These are phyloP conservation scores for Pichia sp. DNA, from an alignment of 1,139 yeast species.

Conservation along the genomic window DNA sequence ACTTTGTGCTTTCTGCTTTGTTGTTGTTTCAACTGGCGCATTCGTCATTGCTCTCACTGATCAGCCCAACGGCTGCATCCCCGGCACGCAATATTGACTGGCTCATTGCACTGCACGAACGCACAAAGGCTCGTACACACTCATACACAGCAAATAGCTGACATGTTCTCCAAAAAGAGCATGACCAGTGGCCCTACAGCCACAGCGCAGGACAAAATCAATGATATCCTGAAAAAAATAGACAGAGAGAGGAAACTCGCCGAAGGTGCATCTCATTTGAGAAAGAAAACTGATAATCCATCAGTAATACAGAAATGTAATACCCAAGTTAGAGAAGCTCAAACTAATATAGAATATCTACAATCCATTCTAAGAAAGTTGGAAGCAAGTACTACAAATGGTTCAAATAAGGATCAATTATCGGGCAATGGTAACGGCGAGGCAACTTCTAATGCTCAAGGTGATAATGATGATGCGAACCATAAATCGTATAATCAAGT, in stretches of 20 bases:
- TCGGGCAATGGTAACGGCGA: neutral
- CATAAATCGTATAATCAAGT: constrained; percentile 16
- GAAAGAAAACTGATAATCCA: constrained; percentile 68
- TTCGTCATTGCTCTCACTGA: no score
- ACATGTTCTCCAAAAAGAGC: no score
- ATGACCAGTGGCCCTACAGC: no score
- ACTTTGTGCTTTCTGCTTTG: no score
- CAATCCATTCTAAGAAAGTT: constrained; percentile 70
- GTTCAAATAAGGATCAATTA: no score
- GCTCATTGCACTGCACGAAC: no score
- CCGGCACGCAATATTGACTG: no score
- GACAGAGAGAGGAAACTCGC: constrained; percentile 84
- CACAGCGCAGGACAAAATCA: constrained; percentile 24
- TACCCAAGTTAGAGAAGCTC: constrained; percentile 84
- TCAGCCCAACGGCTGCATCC: no score
- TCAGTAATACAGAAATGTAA: constrained; percentile 88
- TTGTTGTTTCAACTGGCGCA: no score
- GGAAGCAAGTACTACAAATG: no score
- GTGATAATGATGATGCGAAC: neutral
- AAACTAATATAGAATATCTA: constrained; percentile 81
- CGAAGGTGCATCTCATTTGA: constrained; percentile 76
- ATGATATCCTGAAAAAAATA: constrained; percentile 73
- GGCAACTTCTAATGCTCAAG: neutral
- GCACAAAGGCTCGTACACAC: no score
- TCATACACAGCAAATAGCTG: no score